These are phyloP conservation scores for Tuber magnatum DNA, from an alignment of 495 filamentous ascomycete genomes.

Conservation along the genomic window DNA sequence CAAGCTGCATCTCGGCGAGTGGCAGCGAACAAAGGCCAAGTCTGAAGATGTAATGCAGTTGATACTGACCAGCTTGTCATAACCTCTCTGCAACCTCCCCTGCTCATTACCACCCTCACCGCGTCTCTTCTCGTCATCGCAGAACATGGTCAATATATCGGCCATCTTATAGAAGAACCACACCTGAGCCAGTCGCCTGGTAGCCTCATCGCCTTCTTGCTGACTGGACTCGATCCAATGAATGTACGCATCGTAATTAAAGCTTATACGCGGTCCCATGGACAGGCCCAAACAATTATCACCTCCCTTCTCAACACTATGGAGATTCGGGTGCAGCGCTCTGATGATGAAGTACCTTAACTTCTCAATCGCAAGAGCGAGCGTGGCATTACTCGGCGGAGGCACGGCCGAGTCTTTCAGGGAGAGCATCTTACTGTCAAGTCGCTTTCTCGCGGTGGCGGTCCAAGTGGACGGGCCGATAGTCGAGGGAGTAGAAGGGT, in stretches of 20 bases:
- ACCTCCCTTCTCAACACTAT: conserved; percentile 26
- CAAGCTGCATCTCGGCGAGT: background rate
- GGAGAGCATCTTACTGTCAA: conserved; percentile 35
- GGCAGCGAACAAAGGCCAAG: background rate
- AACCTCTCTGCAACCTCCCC: conserved; percentile 32
- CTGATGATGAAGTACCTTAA: conserved; percentile 33
- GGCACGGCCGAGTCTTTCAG: conserved; percentile 34
- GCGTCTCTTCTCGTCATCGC: conserved; percentile 32
- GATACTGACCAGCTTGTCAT: conserved; percentile 30
- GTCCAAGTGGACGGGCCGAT: conserved; percentile 32
- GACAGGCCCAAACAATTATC: conserved; percentile 29
- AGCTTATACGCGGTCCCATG: conserved; percentile 8
- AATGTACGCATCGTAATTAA: conserved; percentile 32
- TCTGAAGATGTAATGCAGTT: background rate
- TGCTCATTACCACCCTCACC: conserved; percentile 33
- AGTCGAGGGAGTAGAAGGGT: conserved; percentile 28
- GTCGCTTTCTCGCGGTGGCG: conserved; percentile 27
- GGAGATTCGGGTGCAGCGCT: conserved; percentile 28
- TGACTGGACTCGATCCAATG: conserved; percentile 28
- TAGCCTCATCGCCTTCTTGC: conserved; percentile 30
- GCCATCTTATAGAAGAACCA: conserved; percentile 38
- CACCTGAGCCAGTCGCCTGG: conserved; percentile 33
- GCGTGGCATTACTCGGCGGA: conserved; percentile 20
- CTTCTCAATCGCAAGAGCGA: conserved; percentile 30
- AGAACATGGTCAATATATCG: conserved; percentile 32